Evolutionary conservation across 257 asterid species (phyloP).

Genomic region (Solanum pimpinellifolium): DNA sequence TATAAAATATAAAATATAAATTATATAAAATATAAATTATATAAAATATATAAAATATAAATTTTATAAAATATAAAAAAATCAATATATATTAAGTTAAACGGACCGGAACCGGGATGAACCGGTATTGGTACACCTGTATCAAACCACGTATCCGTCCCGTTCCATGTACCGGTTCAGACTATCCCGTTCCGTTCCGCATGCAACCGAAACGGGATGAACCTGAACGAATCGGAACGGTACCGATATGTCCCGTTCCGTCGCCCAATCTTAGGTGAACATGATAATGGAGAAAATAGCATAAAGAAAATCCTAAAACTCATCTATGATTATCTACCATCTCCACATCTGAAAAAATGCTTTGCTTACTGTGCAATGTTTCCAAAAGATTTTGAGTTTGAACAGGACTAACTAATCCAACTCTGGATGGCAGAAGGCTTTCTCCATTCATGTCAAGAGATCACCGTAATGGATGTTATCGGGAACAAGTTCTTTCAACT

Average conservation of each 20-base stretch:
- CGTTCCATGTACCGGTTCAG: no score
- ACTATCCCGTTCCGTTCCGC: fast-evolving
- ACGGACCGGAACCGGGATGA: no score
- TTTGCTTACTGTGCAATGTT: conserved; percentile 14
- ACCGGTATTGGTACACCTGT: no score
- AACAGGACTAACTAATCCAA: conserved; percentile 5
- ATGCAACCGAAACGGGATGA: no score
- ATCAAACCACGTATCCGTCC: no score
- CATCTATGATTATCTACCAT: conserved; percentile 15
- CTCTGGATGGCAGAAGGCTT: conserved; percentile 18
- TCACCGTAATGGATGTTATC: conserved; percentile 1
- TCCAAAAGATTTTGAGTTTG: conserved; percentile 1
- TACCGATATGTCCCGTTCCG: no score
- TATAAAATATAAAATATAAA: no score
- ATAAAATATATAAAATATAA: no score
- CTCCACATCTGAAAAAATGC: conserved; percentile 5
- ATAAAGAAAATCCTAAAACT: conserved; percentile 4
- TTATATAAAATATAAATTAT: no score
- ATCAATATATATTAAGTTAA: no score
- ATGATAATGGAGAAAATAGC: not conserved
- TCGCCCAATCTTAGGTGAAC: not conserved
- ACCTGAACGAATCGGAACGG: fast-evolving
- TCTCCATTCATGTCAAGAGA: not conserved
- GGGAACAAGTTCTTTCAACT: conserved; percentile 4
- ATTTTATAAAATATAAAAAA: no score